Percentiles rank a stretch among this genome's conserved stretches.
Evolutionary conservation across 2,329 filamentous ascomycete species (phyloP).

Genomic region (Truncatella angustata): DNA sequence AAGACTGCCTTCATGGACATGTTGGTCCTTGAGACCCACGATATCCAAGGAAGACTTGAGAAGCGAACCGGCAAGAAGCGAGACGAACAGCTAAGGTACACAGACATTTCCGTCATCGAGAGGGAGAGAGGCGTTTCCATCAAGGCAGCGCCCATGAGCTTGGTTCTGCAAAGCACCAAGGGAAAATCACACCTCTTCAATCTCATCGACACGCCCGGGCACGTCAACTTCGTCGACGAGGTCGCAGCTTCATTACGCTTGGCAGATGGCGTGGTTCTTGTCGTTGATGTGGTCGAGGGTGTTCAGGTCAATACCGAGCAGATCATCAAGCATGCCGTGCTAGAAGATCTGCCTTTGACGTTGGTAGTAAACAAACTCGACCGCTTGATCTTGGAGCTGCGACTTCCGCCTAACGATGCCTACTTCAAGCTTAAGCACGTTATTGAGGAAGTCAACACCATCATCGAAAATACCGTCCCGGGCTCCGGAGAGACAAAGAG

Average conservation of each 20-base stretch:
- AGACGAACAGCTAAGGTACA: constrained; percentile 92
- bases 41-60: constrained; percentile 75
- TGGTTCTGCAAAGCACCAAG: constrained; percentile 83
- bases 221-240: constrained; percentile 98
- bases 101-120: constrained; percentile 86
- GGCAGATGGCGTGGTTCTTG: constrained; percentile 86
- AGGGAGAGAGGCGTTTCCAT: constrained; percentile 86
- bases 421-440: constrained; percentile 99
- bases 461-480: constrained; percentile 85
- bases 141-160: constrained; percentile 91
- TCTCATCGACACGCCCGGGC: constrained; percentile 91
- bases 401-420: constrained; percentile 89
- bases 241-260: constrained; percentile 84
- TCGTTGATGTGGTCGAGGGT: constrained; percentile 97
- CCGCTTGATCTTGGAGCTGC: constrained; percentile 87
- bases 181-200: constrained; percentile 96
- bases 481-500: constrained; percentile 75
- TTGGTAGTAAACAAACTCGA: constrained; percentile 98
- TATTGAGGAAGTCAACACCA: constrained; percentile 95
- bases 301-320: constrained; percentile 98
- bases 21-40: constrained; percentile 93
- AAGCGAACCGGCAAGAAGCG: constrained; percentile 76
- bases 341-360: constrained; percentile 85
- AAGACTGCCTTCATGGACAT: constrained; percentile 99
- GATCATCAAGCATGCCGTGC: constrained; percentile 91